phyloP scores from a whole-genome alignment of 805 yeast genomes.

The Saitoella complicata region DNA sequence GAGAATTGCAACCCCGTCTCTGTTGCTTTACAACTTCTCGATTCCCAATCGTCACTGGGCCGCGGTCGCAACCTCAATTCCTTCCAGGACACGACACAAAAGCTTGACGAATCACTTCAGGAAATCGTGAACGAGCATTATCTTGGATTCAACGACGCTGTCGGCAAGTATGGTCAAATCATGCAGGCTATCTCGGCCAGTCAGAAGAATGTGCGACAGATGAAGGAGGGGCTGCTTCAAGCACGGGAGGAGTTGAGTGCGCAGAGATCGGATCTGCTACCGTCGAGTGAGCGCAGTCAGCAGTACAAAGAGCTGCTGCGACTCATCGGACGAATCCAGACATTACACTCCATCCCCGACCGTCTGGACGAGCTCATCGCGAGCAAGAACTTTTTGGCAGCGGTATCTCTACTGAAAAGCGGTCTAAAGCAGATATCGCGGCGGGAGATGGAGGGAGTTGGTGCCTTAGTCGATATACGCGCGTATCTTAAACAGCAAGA shows the following conservation, averaged over 20 bases:
- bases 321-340: slow-evolving; percentile 49
- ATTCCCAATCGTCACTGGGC: slow-evolving; percentile 72
- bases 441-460: slow-evolving; percentile 7
- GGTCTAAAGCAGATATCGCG: slow-evolving; percentile 23
- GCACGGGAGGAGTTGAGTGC: slow-evolving; percentile 36
- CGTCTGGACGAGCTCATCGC: slow-evolving; percentile 49
- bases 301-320: slow-evolving; percentile 55
- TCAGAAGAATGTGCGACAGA: slow-evolving; percentile 36
- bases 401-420: slow-evolving; percentile 36
- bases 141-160: slow-evolving; percentile 68
- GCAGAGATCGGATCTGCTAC: slow-evolving; percentile 41
- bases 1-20: slow-evolving; percentile 67
- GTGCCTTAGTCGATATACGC: background rate
- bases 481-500: slow-evolving; percentile 23
- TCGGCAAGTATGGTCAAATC: slow-evolving; percentile 68
- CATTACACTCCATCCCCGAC: slow-evolving; percentile 41
- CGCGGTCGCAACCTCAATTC: slow-evolving; percentile 57
- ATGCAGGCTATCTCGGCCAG: slow-evolving; percentile 48
- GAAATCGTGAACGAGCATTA: slow-evolving; percentile 64
- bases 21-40: slow-evolving; percentile 65
- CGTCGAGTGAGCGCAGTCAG: slow-evolving; percentile 45
- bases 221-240: slow-evolving; percentile 32
- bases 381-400: slow-evolving; percentile 53
- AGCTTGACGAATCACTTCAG: slow-evolving; percentile 42
- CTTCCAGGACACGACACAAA: slow-evolving; percentile 42